Evolutionary conservation across 2,329 filamentous ascomycete species (phyloP).

Genomic region (Xylariaceae sp.): DNA sequence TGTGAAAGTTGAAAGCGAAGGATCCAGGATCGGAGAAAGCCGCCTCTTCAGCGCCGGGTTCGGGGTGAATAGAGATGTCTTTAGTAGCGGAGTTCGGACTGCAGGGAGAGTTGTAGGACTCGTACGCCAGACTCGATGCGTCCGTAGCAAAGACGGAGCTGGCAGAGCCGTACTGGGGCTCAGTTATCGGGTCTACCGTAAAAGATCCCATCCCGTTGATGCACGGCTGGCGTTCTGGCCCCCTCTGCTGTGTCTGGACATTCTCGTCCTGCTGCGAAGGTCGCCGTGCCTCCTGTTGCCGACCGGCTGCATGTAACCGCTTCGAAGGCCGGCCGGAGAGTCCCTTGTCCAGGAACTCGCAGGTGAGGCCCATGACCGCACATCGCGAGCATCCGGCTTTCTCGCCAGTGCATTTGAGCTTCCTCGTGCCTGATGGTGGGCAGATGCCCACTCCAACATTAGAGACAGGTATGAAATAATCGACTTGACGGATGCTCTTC

Average conservation of each 20-base stretch:
- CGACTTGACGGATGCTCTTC: too few species aligned
- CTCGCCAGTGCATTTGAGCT: constrained; percentile 1
- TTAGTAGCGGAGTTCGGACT: too few species aligned
- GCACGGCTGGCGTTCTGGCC: too few species aligned
- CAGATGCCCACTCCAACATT: too few species aligned
- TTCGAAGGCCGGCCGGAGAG: background rate
- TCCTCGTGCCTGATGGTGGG: constrained; percentile 1
- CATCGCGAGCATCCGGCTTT: constrained; percentile 1
- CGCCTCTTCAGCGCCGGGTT: too few species aligned
- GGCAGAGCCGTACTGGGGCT: background rate
- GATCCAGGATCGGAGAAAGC: too few species aligned
- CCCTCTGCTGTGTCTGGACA: background rate
- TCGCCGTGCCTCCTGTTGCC: background rate
- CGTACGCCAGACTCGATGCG: too few species aligned
- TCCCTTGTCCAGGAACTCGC: background rate
- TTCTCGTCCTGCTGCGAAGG: background rate
- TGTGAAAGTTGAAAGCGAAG: background rate
- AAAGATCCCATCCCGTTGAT: background rate
- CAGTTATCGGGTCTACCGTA: background rate
- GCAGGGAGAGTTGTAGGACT: too few species aligned
- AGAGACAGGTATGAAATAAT: too few species aligned
- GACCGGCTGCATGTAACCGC: background rate
- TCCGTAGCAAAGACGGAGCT: constrained; percentile 1
- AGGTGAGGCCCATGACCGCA: background rate
- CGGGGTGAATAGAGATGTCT: too few species aligned